Evolutionary conservation across 306 rosid genomes (phyloP).

Genomic region (Abrus pulchellus): DNA sequence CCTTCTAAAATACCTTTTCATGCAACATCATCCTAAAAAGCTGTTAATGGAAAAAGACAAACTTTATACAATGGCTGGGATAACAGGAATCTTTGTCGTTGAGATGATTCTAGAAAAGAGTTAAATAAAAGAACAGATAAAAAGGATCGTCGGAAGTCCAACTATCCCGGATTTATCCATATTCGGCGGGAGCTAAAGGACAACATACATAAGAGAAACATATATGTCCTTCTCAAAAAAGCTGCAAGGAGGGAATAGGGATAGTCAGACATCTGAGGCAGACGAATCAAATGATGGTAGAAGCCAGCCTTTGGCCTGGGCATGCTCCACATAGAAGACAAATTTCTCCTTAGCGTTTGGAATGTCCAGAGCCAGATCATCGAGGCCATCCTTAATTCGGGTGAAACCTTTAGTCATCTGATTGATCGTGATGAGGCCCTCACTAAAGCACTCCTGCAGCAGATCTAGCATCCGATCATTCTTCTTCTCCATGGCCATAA

Average conservation of each 20-base stretch:
- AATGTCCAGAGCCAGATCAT: conserved; percentile 95
- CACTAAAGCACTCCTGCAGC: conserved; percentile 88
- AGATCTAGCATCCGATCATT: conserved; percentile 87
- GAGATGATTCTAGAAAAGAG: conserved; percentile 42
- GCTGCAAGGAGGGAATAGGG: conserved; percentile 49
- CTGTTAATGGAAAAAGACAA: conserved; percentile 54
- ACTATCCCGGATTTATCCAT: conserved; percentile 46
- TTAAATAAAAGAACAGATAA: conserved; percentile 17
- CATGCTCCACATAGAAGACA: conserved; percentile 75
- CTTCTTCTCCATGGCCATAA: conserved; percentile 99
- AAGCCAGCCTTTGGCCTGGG: conserved; percentile 81
- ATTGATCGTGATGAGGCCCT: conserved; percentile 89
- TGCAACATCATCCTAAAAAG: conserved; percentile 54
- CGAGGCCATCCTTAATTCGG: conserved; percentile 87
- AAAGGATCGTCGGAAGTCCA: conserved; percentile 43
- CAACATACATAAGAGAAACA: conserved; percentile 63
- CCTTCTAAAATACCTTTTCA: conserved; percentile 36
- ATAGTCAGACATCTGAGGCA: conserved; percentile 53
- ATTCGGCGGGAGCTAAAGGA: conserved; percentile 41
- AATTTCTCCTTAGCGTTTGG: conserved; percentile 88
- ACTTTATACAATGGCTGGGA: conserved; percentile 58
- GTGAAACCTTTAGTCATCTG: conserved; percentile 95
- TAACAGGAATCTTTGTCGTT: conserved; percentile 37
- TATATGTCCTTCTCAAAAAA: conserved; percentile 53
- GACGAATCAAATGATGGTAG: conserved; percentile 68